These are phyloP conservation scores for Cercospora citrullina DNA, from an alignment of 2,329 filamentous ascomycete genomes.

Conservation along the genomic window DNA sequence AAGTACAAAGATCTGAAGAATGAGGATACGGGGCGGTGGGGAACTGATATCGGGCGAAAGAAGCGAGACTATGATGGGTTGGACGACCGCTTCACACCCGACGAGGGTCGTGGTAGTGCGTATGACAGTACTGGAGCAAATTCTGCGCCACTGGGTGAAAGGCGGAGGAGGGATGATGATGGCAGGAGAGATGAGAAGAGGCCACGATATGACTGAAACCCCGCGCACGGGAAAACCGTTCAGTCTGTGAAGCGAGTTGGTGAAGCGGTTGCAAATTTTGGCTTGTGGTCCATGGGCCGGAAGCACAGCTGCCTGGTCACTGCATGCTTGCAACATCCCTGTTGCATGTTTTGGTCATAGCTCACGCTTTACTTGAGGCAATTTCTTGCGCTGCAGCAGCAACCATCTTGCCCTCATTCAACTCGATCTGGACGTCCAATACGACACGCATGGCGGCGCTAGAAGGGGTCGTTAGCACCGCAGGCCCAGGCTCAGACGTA, in stretches of 20 bases:
- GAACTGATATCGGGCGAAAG: slow-evolving; percentile 58
- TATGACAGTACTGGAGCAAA: slow-evolving; percentile 65
- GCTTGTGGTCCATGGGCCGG: background rate
- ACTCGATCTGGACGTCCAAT: background rate
- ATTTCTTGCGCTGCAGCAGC: background rate
- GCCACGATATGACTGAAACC: slow-evolving; percentile 42
- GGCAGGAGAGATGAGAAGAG: slow-evolving; percentile 48
- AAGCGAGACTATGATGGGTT: slow-evolving; percentile 47
- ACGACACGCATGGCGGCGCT: background rate
- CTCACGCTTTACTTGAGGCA: background rate
- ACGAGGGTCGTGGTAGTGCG: slow-evolving; percentile 49
- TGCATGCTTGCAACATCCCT: background rate
- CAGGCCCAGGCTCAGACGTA: background rate
- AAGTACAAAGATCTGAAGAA: slow-evolving; percentile 84
- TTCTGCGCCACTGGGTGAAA: slow-evolving; percentile 66
- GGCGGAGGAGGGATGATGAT: slow-evolving; percentile 49
- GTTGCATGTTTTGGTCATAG: background rate
- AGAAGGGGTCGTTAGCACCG: background rate
- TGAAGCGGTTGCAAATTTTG: background rate
- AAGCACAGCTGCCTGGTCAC: background rate
- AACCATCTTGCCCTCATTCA: background rate
- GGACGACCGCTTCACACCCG: slow-evolving; percentile 69
- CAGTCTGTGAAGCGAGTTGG: background rate
- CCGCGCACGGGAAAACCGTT: background rate
- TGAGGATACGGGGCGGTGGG: slow-evolving; percentile 92